These are phyloP conservation scores for Wickerhamomyces strasburgensis DNA, from an alignment of 805 yeast species.

Conservation along the genomic window DNA sequence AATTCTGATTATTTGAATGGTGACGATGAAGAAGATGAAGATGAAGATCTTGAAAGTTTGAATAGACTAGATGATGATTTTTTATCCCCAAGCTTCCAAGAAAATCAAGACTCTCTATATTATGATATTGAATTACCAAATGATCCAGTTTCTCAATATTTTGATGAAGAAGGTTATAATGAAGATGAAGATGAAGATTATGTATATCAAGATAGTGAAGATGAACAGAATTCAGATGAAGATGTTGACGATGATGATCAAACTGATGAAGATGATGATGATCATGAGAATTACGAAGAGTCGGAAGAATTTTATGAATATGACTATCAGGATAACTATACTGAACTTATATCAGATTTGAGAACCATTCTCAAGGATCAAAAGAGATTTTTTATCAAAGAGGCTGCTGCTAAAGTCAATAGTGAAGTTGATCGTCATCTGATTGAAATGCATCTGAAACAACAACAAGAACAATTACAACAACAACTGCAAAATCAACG, in stretches of 20 bases:
- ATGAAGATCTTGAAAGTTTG: slow-evolving; percentile 8
- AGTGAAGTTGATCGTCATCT: slow-evolving; percentile 9
- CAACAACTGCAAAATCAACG: slow-evolving; percentile 14
- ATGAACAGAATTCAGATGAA: no score
- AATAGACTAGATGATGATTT: slow-evolving; percentile 15
- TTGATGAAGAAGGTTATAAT: slow-evolving; percentile 21
- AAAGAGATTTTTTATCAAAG: slow-evolving; percentile 10
- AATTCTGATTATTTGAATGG: slow-evolving; percentile 25
- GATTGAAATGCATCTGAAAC: slow-evolving; percentile 9
- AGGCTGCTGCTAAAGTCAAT: slow-evolving; percentile 8
- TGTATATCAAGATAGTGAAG: slow-evolving; percentile 3
- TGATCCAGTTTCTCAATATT: slow-evolving; percentile 13
- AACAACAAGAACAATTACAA: slow-evolving; percentile 13
- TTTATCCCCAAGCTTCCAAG: no score
- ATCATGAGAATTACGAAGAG: slow-evolving; percentile 7
- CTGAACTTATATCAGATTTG: slow-evolving; percentile 6
- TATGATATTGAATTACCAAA: slow-evolving; percentile 7
- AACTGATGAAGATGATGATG: slow-evolving; percentile 13
- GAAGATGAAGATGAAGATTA: slow-evolving; percentile 15
- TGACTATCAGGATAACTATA: slow-evolving; percentile 2
- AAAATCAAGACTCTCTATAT: slow-evolving; percentile 5
- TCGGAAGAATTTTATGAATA: not conserved
- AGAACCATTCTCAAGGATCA: slow-evolving; percentile 12
- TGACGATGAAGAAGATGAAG: slow-evolving; percentile 18
- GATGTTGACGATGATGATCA: slow-evolving; percentile 19